A percentile compares a stretch with the other conserved stretches of the same genome.
Evolutionary conservation across 306 rosid species (phyloP).

Genomic region (Coriaria nepalensis): DNA sequence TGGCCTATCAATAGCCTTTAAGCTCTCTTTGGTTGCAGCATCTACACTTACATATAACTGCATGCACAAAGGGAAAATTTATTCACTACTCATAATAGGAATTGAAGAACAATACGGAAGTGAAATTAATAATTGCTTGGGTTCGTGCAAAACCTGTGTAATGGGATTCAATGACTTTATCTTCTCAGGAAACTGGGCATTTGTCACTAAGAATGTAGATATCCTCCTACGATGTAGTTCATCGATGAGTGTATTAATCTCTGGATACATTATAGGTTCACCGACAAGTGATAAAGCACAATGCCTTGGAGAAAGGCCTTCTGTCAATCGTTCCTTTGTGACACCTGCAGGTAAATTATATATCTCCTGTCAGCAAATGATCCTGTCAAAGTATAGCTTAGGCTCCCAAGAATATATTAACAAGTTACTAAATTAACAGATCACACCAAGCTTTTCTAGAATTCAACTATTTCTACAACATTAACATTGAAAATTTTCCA

Average conservation of each 20-base stretch:
- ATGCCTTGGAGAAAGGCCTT: conserved; percentile 87
- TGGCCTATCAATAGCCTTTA: conserved; percentile 97
- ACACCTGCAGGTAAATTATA: conserved; percentile 46
- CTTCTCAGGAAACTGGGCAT: conserved; percentile 96
- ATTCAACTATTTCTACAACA: too few relatives aligned
- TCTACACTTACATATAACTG: conserved; percentile 97
- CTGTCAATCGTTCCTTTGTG: conserved; percentile 67
- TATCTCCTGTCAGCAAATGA: conserved; percentile 2
- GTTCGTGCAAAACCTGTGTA: conserved; percentile 49
- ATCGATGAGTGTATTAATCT: conserved; percentile 76
- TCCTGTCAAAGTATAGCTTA: background rate
- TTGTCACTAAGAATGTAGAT: conserved; percentile 90
- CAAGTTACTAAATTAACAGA: too few relatives aligned
- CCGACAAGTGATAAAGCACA: conserved; percentile 99
- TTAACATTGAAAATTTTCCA: too few relatives aligned
- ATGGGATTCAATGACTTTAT: conserved; percentile 57
- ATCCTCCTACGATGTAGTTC: conserved; percentile 74
- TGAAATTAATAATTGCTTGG: too few relatives aligned
- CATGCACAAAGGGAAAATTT: conserved; percentile 3
- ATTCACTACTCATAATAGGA: too few relatives aligned
- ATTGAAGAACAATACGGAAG: too few relatives aligned
- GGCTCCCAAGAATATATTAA: too few relatives aligned
- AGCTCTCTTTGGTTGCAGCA: conserved; percentile 86
- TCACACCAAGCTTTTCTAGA: too few relatives aligned
- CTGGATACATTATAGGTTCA: conserved; percentile 97